A percentile compares a stretch with the other conserved stretches of the same genome.
These are phyloP conservation scores for Nemania abortiva DNA, from an alignment of 2,329 filamentous ascomycete species.

Conservation along the genomic window DNA sequence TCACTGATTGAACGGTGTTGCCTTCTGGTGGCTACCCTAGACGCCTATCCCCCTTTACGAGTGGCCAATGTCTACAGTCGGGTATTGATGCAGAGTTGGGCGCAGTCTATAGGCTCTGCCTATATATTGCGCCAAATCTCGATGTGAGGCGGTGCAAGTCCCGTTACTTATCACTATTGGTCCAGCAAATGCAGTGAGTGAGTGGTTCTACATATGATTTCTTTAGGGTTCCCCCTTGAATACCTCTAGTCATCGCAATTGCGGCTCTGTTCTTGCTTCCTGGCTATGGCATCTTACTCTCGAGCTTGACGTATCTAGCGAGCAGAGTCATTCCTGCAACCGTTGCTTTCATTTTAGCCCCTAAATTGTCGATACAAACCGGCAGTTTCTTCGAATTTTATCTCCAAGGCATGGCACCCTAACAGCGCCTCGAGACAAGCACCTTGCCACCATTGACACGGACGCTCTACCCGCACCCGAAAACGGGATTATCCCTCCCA, in stretches of 20 bases:
- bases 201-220: background rate
- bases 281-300: background rate
- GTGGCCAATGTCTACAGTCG: background rate
- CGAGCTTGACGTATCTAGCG: background rate
- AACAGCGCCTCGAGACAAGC: background rate
- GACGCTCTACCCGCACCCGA: background rate
- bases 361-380: background rate
- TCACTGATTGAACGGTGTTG: background rate
- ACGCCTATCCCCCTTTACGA: background rate
- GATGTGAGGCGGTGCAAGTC: background rate
- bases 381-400: background rate
- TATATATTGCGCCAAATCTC: background rate
- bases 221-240: background rate
- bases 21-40: background rate
- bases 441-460: background rate
- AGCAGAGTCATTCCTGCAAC: background rate
- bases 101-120: background rate
- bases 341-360: background rate
- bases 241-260: background rate
- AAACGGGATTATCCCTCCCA: background rate
- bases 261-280: background rate
- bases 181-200: background rate
- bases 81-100: constrained; percentile 1
- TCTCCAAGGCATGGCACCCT: background rate
- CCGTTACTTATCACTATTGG: background rate